Evolutionary conservation across 2,329 filamentous ascomycete genomes (phyloP).

Genomic region (Bipolaris gigantea): DNA sequence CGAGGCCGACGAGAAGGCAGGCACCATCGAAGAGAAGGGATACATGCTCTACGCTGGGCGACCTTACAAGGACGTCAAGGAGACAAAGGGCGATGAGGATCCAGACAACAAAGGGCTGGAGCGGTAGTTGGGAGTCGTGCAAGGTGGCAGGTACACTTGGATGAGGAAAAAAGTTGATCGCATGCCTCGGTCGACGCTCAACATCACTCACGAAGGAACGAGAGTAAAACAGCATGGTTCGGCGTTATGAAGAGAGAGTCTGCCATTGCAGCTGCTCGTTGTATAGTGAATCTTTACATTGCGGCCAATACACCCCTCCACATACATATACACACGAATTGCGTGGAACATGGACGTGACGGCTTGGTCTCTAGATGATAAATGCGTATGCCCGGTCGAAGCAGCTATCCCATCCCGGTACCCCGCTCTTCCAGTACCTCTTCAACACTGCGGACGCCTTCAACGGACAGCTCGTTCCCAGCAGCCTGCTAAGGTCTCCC

Average conservation of each 20-base stretch:
- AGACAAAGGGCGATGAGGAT: constrained; percentile 36
- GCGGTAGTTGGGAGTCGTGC: constrained; percentile 15
- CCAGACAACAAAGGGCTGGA: constrained; percentile 26
- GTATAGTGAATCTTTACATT: constrained; percentile 18
- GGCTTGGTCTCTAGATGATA: constrained; percentile 18
- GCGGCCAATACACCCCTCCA: neutral
- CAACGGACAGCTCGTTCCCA: constrained; percentile 28
- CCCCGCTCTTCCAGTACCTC: constrained; percentile 28
- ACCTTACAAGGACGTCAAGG: constrained; percentile 34
- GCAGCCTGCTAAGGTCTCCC: constrained; percentile 16
- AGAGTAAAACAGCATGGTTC: constrained; percentile 8
- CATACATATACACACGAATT: neutral
- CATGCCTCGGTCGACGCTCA: neutral
- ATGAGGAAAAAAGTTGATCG: neutral
- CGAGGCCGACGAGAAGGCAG: constrained; percentile 37
- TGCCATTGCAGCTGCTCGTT: constrained; percentile 10
- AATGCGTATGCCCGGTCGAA: constrained; percentile 32
- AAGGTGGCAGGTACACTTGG: neutral
- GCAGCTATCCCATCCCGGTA: constrained; percentile 34
- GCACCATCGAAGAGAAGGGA: constrained; percentile 44
- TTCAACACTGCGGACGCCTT: constrained; percentile 26
- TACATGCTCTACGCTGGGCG: constrained; percentile 45
- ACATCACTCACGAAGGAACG: neutral
- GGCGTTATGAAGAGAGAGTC: constrained; percentile 11
- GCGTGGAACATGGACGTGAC: neutral